Base-by-base conservation (phyloP, 352 stramenopile genomes). In the Phytophthora hybrid region DNA sequence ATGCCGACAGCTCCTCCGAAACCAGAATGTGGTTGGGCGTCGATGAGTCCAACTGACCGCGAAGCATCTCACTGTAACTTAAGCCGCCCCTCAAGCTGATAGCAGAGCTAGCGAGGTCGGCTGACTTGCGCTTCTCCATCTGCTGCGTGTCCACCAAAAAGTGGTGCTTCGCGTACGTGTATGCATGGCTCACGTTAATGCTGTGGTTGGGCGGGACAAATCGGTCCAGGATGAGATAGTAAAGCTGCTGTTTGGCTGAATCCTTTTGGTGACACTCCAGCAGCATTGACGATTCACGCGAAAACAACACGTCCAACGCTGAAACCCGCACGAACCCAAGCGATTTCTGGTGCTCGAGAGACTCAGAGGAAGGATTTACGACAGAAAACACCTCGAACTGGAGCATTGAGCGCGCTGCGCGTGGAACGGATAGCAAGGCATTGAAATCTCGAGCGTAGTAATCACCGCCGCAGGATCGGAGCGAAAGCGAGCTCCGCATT, bases 361-460 rank as follows among this genome's bases (percentile, higher is more conserved):
- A 47, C 63, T 97, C 90, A 0, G 86, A 86, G 19, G 74, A 69
- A 16, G 83, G 78, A 19, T 88, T 92, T 37, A 84, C 74, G 41
- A 93, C 77, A 14, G 85, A 79, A 58, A 86, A 95, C 14, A 95
- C 80, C 71, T 97, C 88, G 66, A 97, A 91, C 57, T 95, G 90
- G 2, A 97, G 71, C 74, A 92, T 90, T 6, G 82, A 77, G 52
- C 83, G 83, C 23, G 78, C 76, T n/a, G 79, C 80, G 6, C 91
- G 76, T 11, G 90, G 88, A 41, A 97, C 80, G 4, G 85, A 89
- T 13, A 97, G 62, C 60, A 94, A 70, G 4, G 80, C 80, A 63
- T 81, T 92, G 47, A 97, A 97, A 68, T 97, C 90, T 0, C 90
- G 80, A 21, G 85, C 88, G 66, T 85, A 94, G 37, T 91, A 92